Evolutionary conservation across 345 rosid genomes (phyloP), one percentile per base, ranked within the genome.

Genomic region (Salix viminalis): DNA sequence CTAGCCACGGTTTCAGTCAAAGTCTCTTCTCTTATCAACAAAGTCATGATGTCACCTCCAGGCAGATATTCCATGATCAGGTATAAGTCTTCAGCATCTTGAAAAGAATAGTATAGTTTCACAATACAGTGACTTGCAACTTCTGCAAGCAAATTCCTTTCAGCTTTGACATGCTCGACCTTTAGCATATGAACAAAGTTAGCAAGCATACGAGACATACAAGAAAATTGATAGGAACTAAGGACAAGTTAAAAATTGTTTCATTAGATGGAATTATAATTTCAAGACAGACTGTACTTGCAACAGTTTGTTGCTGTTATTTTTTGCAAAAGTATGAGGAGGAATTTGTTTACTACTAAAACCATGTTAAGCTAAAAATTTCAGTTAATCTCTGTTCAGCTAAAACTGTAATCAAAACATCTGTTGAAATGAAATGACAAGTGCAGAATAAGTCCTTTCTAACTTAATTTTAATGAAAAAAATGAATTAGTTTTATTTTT

Each of bases 141-240:
- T 88, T 92, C 98, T 16, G 97, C 98, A 36, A 92, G 95, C 88
- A 94, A 88, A 87, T 94, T 94, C 87, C 98, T 91, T 84, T 94
- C 97, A 76, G 97, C 91, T 81, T 86, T 90, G 66, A 95, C 99
- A 71, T 95, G 99, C 76, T 95, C 93, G 80, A 91, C 99, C 99
- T 94, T 80, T 37, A 50, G 56, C 48, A 14, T 34, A 46, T 23
- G 24, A 66, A 67, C 58, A 72, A 5, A 75, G 81, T 65, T 65
- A 70, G 42, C 19, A 21, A 67, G 73, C 44, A 13, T 21, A 62
- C 2, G n/a, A 50, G n/a, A 50, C 56, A 18, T 16, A 6, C 56
- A 50, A 50, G 21, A 50, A 50, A 18, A 50, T 18, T 50, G 56
- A 50, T 15, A 18, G n/a, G 56, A 16, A 18, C 56, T 50, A 50